A percentile compares a stretch with the other conserved stretches of the same genome.
Conservation (phyloP, 129 eudicot species). For the Solidago caesia region DNA sequence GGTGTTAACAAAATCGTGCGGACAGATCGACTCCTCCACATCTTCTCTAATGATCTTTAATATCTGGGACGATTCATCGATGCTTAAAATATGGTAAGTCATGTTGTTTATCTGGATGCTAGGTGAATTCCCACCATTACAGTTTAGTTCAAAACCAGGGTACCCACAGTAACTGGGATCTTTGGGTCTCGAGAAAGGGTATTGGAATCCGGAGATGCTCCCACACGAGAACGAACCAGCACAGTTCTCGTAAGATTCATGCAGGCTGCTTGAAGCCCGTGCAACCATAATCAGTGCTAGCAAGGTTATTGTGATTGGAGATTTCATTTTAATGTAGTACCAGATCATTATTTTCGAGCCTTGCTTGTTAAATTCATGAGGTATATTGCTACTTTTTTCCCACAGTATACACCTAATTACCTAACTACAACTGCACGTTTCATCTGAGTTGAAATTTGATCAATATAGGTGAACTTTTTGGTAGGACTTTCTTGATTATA, state of each 20-base stretch:
- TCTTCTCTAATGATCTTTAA: constrained; percentile 58
- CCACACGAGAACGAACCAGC: constrained; percentile 45
- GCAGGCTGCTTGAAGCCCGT: constrained; percentile 31
- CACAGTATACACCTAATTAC: constrained; percentile 27
- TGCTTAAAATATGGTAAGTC: constrained; percentile 46
- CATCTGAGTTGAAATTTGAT: constrained; percentile 22
- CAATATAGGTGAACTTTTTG: constrained; percentile 29
- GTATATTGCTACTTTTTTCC: constrained; percentile 26
- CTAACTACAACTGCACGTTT: constrained; percentile 24
- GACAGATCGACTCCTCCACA: constrained; percentile 46
- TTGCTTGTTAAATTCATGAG: neutral
- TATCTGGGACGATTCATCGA: constrained; percentile 39
- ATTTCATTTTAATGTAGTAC: constrained; percentile 35
- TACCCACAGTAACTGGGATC: constrained; percentile 60
- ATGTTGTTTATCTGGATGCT: constrained; percentile 41
- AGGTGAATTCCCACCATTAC: constrained; percentile 34
- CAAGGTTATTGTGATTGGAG: constrained; percentile 21
- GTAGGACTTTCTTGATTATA: neutral
- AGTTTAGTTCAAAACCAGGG: constrained; percentile 39
- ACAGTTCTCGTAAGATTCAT: constrained; percentile 36
- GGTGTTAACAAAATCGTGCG: constrained; percentile 58
- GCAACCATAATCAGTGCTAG: constrained; percentile 18
- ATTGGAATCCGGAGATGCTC: constrained; percentile 41
- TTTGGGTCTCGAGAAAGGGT: constrained; percentile 48
- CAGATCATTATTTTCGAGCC: neutral